Percentiles rank a stretch among this genome's conserved stretches.
Conservation (phyloP, 495 filamentous ascomycete species). For the Penicillium flavigenum region DNA sequence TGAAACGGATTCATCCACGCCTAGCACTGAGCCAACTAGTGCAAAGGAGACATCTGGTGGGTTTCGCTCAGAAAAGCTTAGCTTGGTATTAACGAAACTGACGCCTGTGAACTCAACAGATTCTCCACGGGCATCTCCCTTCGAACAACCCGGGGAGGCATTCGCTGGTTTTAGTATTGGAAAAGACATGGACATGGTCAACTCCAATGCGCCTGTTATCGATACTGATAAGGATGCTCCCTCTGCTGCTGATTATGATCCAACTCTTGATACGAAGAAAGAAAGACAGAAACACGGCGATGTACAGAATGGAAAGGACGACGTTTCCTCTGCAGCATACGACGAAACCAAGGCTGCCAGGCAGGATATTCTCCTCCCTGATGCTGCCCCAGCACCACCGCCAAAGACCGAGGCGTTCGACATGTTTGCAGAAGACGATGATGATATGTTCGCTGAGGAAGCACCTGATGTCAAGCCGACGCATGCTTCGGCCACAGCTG, state of each 20-base stretch:
- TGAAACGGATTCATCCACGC: constrained; percentile 55
- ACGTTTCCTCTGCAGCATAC: constrained; percentile 58
- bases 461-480: constrained; percentile 44
- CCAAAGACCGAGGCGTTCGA: constrained; percentile 67
- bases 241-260: constrained; percentile 95
- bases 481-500: constrained; percentile 44
- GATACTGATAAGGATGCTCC: constrained; percentile 69
- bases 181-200: constrained; percentile 65
- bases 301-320: constrained; percentile 53
- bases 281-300: constrained; percentile 70
- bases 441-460: constrained; percentile 83
- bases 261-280: constrained; percentile 87
- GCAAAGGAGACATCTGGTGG: constrained; percentile 32
- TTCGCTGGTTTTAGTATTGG: constrained; percentile 55
- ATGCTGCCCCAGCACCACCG: constrained; percentile 34
- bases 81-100: background rate
- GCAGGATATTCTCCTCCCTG: constrained; percentile 57
- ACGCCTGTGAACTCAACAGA: constrained; percentile 8
- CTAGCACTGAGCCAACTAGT: constrained; percentile 43
- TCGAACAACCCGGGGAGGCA: constrained; percentile 46
- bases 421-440: constrained; percentile 93
- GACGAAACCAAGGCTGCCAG: constrained; percentile 58
- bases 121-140: constrained; percentile 42
- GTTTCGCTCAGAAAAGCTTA: background rate
- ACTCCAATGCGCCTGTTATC: constrained; percentile 52